A percentile compares a stretch with the other conserved stretches of the same genome.
Conservation (phyloP, 2,329 filamentous ascomycete genomes). For the Colletotrichum liriopes region DNA sequence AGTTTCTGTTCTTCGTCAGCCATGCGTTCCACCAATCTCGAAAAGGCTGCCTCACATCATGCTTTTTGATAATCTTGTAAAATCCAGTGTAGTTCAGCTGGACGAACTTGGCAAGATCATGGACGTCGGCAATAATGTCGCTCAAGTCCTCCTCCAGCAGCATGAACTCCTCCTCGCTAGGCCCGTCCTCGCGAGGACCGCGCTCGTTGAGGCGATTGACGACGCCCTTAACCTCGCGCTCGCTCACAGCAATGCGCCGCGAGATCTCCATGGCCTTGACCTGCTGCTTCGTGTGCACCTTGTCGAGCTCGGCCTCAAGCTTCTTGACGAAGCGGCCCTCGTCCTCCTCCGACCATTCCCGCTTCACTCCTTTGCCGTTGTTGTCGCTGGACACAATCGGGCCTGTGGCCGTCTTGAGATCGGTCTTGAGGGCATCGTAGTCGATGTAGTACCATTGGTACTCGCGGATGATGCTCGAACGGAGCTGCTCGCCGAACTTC, state of each 20-base stretch:
- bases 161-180: constrained; percentile 93
- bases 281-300: constrained; percentile 97
- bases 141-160: constrained; percentile 94
- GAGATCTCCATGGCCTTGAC: constrained; percentile 98
- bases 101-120: constrained; percentile 97
- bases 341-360: constrained; percentile 90
- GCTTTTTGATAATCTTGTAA: constrained; percentile 99
- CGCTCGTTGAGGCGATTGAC: constrained; percentile 80
- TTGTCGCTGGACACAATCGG: constrained; percentile 48
- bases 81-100: constrained; percentile 99
- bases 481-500: constrained; percentile 97
- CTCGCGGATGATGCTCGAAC: constrained; percentile 95
- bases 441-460: constrained; percentile 99
- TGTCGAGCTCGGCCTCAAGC: constrained; percentile 94
- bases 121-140: constrained; percentile 98
- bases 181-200: constrained; percentile 70
- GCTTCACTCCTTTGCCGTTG: constrained; percentile 52
- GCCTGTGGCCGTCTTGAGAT: constrained; percentile 83
- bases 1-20: constrained; percentile 76
- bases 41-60: constrained; percentile 77
- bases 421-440: constrained; percentile 93
- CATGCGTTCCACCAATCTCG: neutral
- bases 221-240: constrained; percentile 91
- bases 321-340: constrained; percentile 89
- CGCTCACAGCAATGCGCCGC: constrained; percentile 87